Evolutionary conservation across 106 monocot species (phyloP), one percentile per base, ranked within the genome.

Genomic region (Allium cepa): DNA sequence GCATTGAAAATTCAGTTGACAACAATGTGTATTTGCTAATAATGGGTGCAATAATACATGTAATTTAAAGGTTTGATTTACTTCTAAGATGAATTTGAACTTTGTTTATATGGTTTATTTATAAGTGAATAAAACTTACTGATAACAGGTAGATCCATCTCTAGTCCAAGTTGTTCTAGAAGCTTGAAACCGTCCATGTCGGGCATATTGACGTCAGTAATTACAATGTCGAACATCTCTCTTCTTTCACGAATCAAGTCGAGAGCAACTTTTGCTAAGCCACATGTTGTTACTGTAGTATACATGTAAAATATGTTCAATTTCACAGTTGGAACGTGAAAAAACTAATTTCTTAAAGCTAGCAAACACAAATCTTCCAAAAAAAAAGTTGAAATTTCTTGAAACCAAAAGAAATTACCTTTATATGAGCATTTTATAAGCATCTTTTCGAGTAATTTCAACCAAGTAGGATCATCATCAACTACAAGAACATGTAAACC

Each of bases 101-200:
- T 36, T 36, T 36, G 36, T 36, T 36, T 36, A 5, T 36, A 36
- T 36, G 36, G 1, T 36, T 36, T 36, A 36, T 36, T 3, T 36
- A 36, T 5, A 36, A 36, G 36, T 36, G 3, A 36, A 36, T 36
- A 67, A 60, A 69, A 79, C 87, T 88, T 67, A 94, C 94, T 94
- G 73, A 94, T 94, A 50, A 94, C 94, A 36, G 94, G 94, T 26
- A 94, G 77, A 69, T 94, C 94, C 94, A 94, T 94, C 80, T 94
- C 94, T 45, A 94, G 88, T 73, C 94, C 94, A 66, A 94, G 86
- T 68, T 85, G 94, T 62, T 94, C 94, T 15, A 94, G 90, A 67
- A 94, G 94, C 79, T 88, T 91, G 79, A 94, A 94, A 75, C 94
- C 94, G 75, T 94, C 94, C 94, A 94, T 94, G 52, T 94, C 94